phyloP scores from a whole-genome alignment of 306 rosid species.

The Dalbergia cultrata region DNA sequence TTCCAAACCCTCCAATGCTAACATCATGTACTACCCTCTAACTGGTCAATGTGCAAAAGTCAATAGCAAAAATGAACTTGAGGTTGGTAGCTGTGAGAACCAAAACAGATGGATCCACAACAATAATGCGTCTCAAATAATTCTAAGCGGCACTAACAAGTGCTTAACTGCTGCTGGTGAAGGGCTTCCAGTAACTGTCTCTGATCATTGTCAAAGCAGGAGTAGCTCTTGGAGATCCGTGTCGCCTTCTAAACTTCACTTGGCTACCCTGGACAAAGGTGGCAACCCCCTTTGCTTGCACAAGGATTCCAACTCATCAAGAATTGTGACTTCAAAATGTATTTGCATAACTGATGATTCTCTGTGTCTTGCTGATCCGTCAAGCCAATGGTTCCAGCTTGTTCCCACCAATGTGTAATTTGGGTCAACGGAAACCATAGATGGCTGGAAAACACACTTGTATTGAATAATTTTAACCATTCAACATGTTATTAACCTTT shows the following conservation, averaged over 20 bases:
- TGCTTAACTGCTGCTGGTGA: slow-evolving; percentile 52
- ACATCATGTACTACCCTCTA: slow-evolving; percentile 57
- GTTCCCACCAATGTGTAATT: slow-evolving; percentile 47
- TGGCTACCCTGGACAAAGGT: slow-evolving; percentile 39
- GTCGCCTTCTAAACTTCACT: slow-evolving; percentile 57
- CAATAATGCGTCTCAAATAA: slow-evolving; percentile 11
- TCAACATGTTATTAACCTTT: too few species aligned
- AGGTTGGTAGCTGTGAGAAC: slow-evolving; percentile 50
- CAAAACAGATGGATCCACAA: slow-evolving; percentile 48
- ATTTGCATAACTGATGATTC: slow-evolving; percentile 46
- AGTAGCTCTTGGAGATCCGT: slow-evolving; percentile 51
- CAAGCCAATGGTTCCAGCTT: slow-evolving; percentile 55
- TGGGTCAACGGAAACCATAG: neutral
- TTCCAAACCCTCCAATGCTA: slow-evolving; percentile 32
- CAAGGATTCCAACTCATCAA: slow-evolving; percentile 32
- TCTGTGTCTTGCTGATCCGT: slow-evolving; percentile 48
- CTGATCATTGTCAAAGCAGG: slow-evolving; percentile 50
- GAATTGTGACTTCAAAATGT: slow-evolving; percentile 43
- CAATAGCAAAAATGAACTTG: slow-evolving; percentile 43
- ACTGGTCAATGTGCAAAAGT: slow-evolving; percentile 44
- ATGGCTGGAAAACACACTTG: too few species aligned
- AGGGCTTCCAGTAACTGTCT: slow-evolving; percentile 45
- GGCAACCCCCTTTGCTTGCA: slow-evolving; percentile 49
- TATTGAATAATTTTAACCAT: too few species aligned
- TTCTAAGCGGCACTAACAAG: slow-evolving; percentile 9